Base-by-base conservation (phyloP, 2,329 filamentous ascomycete genomes). In the Biscogniauxia mediterranea region DNA sequence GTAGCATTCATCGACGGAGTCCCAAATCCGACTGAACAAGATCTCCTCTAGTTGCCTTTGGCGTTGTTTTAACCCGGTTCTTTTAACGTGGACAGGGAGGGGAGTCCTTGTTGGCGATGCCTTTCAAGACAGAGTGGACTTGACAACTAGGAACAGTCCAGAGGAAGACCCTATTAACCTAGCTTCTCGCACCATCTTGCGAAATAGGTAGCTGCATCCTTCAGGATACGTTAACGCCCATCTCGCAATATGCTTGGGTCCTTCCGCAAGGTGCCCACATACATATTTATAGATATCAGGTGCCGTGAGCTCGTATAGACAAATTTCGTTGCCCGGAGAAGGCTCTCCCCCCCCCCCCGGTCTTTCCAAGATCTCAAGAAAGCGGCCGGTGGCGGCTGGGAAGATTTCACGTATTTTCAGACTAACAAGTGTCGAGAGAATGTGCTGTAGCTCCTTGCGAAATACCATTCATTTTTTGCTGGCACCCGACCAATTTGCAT, bases 121-220 rank as follows among this genome's bases (percentile, higher is more conserved):
- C 65, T 2, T 56, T 51, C 46, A 59, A 51, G 17, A 67, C n/a
- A 9, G 62, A 57, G 21, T 56, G 60, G 54, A 66, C 57, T 56
- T 58, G 54, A 66, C 57, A 38, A 67, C 59, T 17, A 66, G 58
- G 58, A 3, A 56, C 52, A 23, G 63, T 61, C 65, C 65, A 67
- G 15, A 67, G 59, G 51, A 67, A 67, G 4, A 67, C 64, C 2
- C 65, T 63, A 11, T 61, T 54, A 2, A 63, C 60, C 52, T 52
- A 2, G 65, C 60, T 54, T 52, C 32, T 6, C 56, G 2, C 3
- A 60, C 49, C 17, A 67, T 58, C 2, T 52, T 5, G 19, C 50
- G 19, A 25, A 52, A 5, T 25, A 52, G 50, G 19, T 17, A 1
- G 50, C 5, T 6, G 19, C 50, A 52, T 21, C 21, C 50, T 52